Evolutionary conservation across 495 filamentous ascomycete genomes (phyloP).

Genomic region (Trichoderma parareesei): DNA sequence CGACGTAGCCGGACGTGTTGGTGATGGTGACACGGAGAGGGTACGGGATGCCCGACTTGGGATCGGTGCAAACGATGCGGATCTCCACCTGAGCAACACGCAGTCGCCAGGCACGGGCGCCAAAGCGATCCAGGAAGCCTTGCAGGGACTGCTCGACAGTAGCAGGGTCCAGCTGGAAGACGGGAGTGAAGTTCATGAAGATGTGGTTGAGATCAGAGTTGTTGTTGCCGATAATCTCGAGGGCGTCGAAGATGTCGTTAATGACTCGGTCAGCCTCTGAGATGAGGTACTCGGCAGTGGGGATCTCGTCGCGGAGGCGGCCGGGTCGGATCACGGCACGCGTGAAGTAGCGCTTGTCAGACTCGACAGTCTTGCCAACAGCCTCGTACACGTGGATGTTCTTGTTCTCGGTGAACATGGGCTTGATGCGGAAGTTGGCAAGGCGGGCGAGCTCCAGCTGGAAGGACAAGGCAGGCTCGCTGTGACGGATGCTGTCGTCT

Average conservation of each 20-base stretch:
- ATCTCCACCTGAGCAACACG: slow-evolving; percentile 97
- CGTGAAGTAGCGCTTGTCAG: slow-evolving; percentile 94
- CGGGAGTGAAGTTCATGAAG: slow-evolving; percentile 97
- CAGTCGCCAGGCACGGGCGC: slow-evolving; percentile 88
- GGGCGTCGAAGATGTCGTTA: slow-evolving; percentile 93
- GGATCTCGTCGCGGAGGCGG: slow-evolving; percentile 90
- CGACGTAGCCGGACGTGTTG: slow-evolving; percentile 98
- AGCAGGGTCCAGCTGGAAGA: slow-evolving; percentile 82
- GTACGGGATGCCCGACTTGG: slow-evolving; percentile 73
- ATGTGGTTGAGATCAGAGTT: slow-evolving; percentile 99
- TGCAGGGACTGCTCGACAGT: slow-evolving; percentile 92
- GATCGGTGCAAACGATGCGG: slow-evolving; percentile 94
- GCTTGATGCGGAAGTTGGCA: slow-evolving; percentile 94
- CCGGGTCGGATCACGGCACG: slow-evolving; percentile 89
- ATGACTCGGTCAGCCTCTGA: slow-evolving; percentile 94
- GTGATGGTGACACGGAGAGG: slow-evolving; percentile 94
- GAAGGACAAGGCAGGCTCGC: slow-evolving; percentile 92
- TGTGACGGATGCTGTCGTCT: slow-evolving; percentile 93
- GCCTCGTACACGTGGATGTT: slow-evolving; percentile 99
- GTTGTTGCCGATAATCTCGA: slow-evolving; percentile 98
- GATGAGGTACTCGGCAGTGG: slow-evolving; percentile 94
- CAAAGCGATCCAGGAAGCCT: slow-evolving; percentile 94
- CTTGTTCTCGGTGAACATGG: slow-evolving; percentile 96
- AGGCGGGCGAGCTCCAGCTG: slow-evolving; percentile 91
- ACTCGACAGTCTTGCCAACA: slow-evolving; percentile 80